Evolutionary conservation across 495 filamentous ascomycete species (phyloP).

Genomic region (Tetracladium marchalianum): DNA sequence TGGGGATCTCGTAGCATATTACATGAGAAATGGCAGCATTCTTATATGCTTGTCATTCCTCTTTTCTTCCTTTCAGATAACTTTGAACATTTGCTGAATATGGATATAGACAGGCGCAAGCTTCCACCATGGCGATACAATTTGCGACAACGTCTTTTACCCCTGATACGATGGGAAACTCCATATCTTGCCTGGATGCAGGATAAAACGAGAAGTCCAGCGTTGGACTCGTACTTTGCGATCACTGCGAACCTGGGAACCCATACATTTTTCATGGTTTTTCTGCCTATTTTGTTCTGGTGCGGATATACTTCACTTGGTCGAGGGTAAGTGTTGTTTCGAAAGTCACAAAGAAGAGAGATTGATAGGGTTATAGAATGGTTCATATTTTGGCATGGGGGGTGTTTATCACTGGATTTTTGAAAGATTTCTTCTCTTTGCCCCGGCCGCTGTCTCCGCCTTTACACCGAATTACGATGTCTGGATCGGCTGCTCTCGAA

Average conservation of each 20-base stretch:
- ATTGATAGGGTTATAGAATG: slow-evolving; percentile 42
- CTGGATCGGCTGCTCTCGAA: slow-evolving; percentile 84
- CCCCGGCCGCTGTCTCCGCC: slow-evolving; percentile 90
- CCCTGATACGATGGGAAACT: slow-evolving; percentile 88
- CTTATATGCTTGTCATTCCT: not conserved
- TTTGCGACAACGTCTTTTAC: slow-evolving; percentile 70
- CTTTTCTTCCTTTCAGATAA: not conserved
- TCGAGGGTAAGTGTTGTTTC: slow-evolving; percentile 53
- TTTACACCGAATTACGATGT: slow-evolving; percentile 92
- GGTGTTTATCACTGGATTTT: slow-evolving; percentile 86
- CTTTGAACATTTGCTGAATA: slow-evolving; percentile 3
- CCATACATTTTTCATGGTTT: slow-evolving; percentile 97
- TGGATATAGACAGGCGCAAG: slow-evolving; percentile 58
- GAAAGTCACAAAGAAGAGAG: not conserved
- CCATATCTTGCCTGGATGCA: slow-evolving; percentile 85
- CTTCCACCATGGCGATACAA: slow-evolving; percentile 85
- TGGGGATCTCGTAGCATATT: slow-evolving; percentile 7
- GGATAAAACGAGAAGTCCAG: slow-evolving; percentile 62
- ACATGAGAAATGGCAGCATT: not conserved
- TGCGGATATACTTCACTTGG: slow-evolving; percentile 74
- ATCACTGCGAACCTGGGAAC: slow-evolving; percentile 95
- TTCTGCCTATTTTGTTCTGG: slow-evolving; percentile 91
- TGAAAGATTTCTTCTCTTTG: slow-evolving; percentile 93
- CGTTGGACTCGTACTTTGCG: slow-evolving; percentile 90
- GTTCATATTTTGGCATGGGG: slow-evolving; percentile 81